Percentiles rank a stretch among this genome's conserved stretches.
Conservation (phyloP, 805 yeast species). For the Alloascoidea africana region DNA sequence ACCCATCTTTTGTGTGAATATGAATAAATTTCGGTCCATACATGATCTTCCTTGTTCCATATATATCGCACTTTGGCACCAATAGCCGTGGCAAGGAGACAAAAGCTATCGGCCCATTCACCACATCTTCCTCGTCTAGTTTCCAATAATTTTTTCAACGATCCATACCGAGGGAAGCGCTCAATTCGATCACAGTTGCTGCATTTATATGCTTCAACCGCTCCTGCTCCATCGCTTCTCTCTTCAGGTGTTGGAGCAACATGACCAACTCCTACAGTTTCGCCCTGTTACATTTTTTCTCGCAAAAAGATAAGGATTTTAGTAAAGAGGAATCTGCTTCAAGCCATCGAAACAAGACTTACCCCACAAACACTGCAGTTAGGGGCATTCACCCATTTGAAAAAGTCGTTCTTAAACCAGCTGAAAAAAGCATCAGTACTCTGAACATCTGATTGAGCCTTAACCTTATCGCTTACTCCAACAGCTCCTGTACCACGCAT, state of each 20-base stretch:
- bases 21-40: conserved; percentile 88
- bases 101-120: conserved; percentile 85
- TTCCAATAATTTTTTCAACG: conserved; percentile 43
- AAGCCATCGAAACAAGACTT: conserved; percentile 4
- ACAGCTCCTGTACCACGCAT: conserved; percentile 36
- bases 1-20: conserved; percentile 51
- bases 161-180: conserved; percentile 67
- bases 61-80: conserved; percentile 54
- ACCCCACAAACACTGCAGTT: conserved; percentile 38
- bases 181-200: conserved; percentile 26
- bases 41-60: conserved; percentile 90
- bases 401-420: conserved; percentile 70
- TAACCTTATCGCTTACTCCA: conserved; percentile 13
- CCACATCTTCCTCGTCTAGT: conserved; percentile 79
- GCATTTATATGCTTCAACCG: conserved; percentile 55
- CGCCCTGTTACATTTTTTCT: conserved; percentile 14
- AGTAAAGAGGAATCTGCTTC: too few relatives aligned
- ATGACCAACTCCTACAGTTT: conserved; percentile 23
- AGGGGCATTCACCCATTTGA: conserved; percentile 71
- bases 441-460: conserved; percentile 6
- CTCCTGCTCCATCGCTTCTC: conserved; percentile 31
- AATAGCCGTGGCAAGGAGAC: conserved; percentile 51
- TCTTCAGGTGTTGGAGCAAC: conserved; percentile 31
- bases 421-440: neutral
- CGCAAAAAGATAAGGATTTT: neutral